Evolutionary conservation across 2,329 filamentous ascomycete genomes (phyloP), one percentile per base, ranked within the genome.

Genomic region (Xylariomycetidae sp.): DNA sequence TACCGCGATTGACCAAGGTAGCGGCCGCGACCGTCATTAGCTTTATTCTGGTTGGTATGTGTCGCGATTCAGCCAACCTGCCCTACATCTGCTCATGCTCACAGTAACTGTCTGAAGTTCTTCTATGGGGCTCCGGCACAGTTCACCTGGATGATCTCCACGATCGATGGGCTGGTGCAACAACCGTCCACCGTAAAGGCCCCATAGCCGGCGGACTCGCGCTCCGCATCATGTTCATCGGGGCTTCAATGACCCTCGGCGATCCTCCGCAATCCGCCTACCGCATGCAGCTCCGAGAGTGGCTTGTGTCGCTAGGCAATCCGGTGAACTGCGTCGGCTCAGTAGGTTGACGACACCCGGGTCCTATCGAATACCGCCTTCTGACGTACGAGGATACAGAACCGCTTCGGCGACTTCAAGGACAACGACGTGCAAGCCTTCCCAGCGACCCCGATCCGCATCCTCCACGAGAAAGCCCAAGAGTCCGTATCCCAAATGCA

Each of bases 341-440:
- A 18, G 45, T 46, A 38, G 10, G 43, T 44, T 10, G 11, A 32
- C n/a, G 19, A 6, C 17, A 13, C 9, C 5, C 22, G 16, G 25
- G 16, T 6, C n/a, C 12, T 4, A 8, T 3, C 9, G n/a, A 7
- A 11, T 30, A 12, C n/a, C n/a, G n/a, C n/a, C 14, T 36, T 35
- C 23, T 40, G 13, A 27, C 20, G 14, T 10, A 14, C 5, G 9
- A 16, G 18, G 14, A 14, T 18, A 30, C 27, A 48, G 45, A 34
- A 33, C 31, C 38, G 41, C 12, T 46, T 46, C 34, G 45, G 45
- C 13, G 27, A 49, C 6, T 51, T 54, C 41, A 51, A 50, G 30
- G 50, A 54, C 36, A 54, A 54, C 36, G 51, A 54, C 25, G 50
- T 53, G 5, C 50, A 54, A 25, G 51, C 49, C 8, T 54, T 38